Evolutionary conservation across 352 stramenopile genomes (phyloP).

Genomic region (Blastocystis sp.): DNA sequence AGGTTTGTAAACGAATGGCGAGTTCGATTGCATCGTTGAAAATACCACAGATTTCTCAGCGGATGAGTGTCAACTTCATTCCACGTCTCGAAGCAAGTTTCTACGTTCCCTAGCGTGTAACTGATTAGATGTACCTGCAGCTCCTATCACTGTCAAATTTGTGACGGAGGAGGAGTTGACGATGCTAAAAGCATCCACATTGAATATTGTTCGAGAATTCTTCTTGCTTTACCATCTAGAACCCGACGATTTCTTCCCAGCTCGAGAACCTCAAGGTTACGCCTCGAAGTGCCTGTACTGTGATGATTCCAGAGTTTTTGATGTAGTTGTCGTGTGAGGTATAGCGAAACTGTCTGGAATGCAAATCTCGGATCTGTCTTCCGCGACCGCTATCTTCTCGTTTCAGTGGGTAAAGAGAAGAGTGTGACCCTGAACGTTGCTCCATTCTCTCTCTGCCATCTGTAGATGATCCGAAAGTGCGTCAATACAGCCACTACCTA

Average conservation of each 20-base stretch:
- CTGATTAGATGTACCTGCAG: neutral
- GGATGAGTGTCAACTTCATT: conserved; percentile 40
- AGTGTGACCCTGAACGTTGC: conserved; percentile 14
- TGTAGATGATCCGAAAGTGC: conserved; percentile 33
- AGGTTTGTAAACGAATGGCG: neutral
- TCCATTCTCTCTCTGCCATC: neutral
- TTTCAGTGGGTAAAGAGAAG: conserved; percentile 39
- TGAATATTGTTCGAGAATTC: neutral
- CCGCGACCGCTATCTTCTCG: conserved; percentile 7
- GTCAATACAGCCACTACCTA: conserved; percentile 31
- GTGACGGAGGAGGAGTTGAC: conserved; percentile 38
- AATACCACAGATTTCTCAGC: conserved; percentile 46
- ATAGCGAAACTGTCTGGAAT: conserved; percentile 15
- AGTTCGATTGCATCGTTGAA: conserved; percentile 28
- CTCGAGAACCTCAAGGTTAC: conserved; percentile 31
- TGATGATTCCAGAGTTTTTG: conserved; percentile 38
- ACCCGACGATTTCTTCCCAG: neutral
- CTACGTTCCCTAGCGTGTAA: neutral
- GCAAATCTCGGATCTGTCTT: conserved; percentile 32
- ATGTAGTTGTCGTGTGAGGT: neutral
- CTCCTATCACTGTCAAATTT: conserved; percentile 50
- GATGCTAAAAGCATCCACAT: conserved; percentile 19
- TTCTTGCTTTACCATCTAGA: neutral
- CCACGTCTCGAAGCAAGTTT: neutral
- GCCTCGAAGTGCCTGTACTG: conserved; percentile 10